Conservation (phyloP, 2,329 filamentous ascomycete species). For the Penicillium hesseltinei region DNA sequence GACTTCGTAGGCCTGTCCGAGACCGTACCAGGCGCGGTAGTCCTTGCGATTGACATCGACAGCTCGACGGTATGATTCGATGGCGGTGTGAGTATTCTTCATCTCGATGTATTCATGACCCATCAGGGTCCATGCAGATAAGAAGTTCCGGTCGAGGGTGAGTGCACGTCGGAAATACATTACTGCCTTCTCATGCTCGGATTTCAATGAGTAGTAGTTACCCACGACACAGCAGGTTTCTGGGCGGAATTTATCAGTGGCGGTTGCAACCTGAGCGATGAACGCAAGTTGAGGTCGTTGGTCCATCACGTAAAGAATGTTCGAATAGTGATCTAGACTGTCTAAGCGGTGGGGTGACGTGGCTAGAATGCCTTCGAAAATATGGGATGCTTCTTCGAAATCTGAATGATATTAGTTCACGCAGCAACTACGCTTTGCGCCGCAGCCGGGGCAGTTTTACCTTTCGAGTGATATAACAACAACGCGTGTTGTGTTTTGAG, state of each 20-base stretch:
- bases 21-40: slow-evolving; percentile 95
- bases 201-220: slow-evolving; percentile 94
- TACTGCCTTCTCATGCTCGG: slow-evolving; percentile 94
- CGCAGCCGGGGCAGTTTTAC: slow-evolving; percentile 20
- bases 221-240: slow-evolving; percentile 96
- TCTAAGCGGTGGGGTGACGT: slow-evolving; percentile 73
- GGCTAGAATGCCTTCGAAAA: slow-evolving; percentile 66
- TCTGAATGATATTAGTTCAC: slow-evolving; percentile 40
- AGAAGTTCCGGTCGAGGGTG: slow-evolving; percentile 82
- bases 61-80: slow-evolving; percentile 91
- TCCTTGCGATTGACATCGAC: slow-evolving; percentile 95
- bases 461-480: slow-evolving; percentile 83
- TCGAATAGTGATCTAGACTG: slow-evolving; percentile 91
- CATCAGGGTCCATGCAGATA: slow-evolving; percentile 98
- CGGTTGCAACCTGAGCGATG: slow-evolving; percentile 83
- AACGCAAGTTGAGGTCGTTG: slow-evolving; percentile 86
- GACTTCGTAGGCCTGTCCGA: slow-evolving; percentile 96
- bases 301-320: slow-evolving; percentile 92
- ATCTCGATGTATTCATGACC: slow-evolving; percentile 98
- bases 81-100: slow-evolving; percentile 97
- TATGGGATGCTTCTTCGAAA: slow-evolving; percentile 61
- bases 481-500: slow-evolving; percentile 86
- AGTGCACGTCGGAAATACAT: slow-evolving; percentile 95
- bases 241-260: slow-evolving; percentile 91
- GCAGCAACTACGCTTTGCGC: not conserved